phyloP scores from a whole-genome alignment of 2,329 filamentous ascomycete genomes.

The Fusarium hainanense region DNA sequence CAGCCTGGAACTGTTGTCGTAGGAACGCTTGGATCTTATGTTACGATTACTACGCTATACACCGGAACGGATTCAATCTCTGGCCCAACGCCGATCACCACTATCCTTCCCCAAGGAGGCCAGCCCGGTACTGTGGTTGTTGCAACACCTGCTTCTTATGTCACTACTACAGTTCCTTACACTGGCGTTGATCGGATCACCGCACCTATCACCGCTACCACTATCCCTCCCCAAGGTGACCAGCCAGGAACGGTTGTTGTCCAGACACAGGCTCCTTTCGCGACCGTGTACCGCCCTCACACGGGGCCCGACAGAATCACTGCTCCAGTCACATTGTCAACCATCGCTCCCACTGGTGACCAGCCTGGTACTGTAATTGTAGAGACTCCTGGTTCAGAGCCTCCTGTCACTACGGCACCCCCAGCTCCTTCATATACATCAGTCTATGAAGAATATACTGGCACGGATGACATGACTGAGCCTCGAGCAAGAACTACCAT shows the following conservation, averaged over 20 bases:
- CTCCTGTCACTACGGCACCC: slow-evolving; percentile 21
- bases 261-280: slow-evolving; percentile 27
- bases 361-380: slow-evolving; percentile 31
- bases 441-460: slow-evolving; percentile 22
- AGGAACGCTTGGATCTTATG: slow-evolving; percentile 16
- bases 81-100: slow-evolving; percentile 14
- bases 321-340: slow-evolving; percentile 20
- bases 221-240: slow-evolving; percentile 5
- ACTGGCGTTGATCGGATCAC: slow-evolving; percentile 24
- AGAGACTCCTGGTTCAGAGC: slow-evolving; percentile 24
- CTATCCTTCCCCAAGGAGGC: neutral
- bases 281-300: slow-evolving; percentile 25
- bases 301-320: slow-evolving; percentile 20
- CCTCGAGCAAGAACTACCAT: slow-evolving; percentile 18
- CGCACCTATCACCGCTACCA: slow-evolving; percentile 18
- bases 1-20: slow-evolving; percentile 25
- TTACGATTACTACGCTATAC: slow-evolving; percentile 10
- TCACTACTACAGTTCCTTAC: slow-evolving; percentile 23
- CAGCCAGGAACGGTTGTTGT: slow-evolving; percentile 29
- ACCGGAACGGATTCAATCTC: slow-evolving; percentile 15
- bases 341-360: slow-evolving; percentile 16
- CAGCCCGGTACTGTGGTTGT: slow-evolving; percentile 28
- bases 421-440: slow-evolving; percentile 22
- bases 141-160: slow-evolving; percentile 25
- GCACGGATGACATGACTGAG: slow-evolving; percentile 22